Evolutionary conservation across 768 basidiomycete genomes (phyloP).

Genomic region (Lactarius sp.): DNA sequence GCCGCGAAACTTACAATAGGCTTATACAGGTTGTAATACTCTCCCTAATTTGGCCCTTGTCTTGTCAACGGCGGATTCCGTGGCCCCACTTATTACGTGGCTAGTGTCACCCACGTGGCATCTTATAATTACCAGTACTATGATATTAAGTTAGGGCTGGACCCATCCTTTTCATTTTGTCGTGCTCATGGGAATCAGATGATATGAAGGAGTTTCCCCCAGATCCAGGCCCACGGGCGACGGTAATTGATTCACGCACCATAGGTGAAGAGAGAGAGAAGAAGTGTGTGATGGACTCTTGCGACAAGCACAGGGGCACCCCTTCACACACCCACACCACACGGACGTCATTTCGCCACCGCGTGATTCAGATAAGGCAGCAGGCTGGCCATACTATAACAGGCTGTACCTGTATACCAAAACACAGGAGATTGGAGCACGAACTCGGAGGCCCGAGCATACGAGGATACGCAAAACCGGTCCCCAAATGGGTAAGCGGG

Average conservation of each 20-base stretch:
- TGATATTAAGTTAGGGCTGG: neutral
- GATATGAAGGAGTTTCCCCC: neutral
- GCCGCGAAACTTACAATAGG: too few species aligned
- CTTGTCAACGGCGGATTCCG: neutral
- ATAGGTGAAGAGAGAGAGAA: neutral
- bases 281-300: neutral
- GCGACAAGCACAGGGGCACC: neutral
- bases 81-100: neutral
- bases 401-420: neutral
- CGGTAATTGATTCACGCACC: neutral
- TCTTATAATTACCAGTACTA: neutral
- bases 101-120: neutral
- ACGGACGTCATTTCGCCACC: neutral
- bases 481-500: neutral
- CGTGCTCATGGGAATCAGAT: neutral
- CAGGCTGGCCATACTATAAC: slow-evolving; percentile 6
- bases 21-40: too few species aligned
- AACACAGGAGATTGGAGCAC: neutral
- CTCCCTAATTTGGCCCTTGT: neutral
- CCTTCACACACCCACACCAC: neutral
- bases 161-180: neutral
- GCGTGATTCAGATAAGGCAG: neutral
- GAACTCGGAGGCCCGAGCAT: neutral
- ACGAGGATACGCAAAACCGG: neutral
- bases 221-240: neutral